Conservation (phyloP, 371 early-diverging fungal species). For the Basidiobolus meristosporus region DNA sequence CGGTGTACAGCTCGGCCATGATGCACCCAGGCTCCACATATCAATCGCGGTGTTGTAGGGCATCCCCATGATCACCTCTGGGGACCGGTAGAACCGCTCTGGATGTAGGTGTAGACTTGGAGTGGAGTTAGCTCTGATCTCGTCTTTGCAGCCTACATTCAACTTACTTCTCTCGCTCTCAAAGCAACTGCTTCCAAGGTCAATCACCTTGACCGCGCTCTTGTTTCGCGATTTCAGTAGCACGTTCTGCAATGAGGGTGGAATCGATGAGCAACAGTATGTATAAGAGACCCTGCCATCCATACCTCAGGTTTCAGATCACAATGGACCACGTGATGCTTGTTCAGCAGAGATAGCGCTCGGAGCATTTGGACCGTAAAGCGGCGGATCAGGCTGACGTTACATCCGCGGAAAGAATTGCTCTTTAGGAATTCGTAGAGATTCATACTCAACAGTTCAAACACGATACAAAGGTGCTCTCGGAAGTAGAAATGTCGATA, state of each 20-base stretch:
- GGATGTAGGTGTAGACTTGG: constrained; percentile 89
- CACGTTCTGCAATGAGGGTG: constrained; percentile 56
- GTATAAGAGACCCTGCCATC: too few species aligned
- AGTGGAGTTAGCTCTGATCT: too few species aligned
- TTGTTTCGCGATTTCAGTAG: constrained; percentile 47
- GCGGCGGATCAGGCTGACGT: constrained; percentile 54
- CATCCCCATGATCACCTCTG: constrained; percentile 84
- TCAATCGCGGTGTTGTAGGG: constrained; percentile 87
- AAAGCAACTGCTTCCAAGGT: constrained; percentile 90
- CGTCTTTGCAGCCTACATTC: too few species aligned
- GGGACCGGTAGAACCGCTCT: constrained; percentile 95
- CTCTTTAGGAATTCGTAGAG: constrained; percentile 94
- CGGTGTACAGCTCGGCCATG: constrained; percentile 84
- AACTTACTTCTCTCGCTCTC: constrained; percentile 38
- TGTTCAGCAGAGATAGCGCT: constrained; percentile 52
- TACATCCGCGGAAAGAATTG: constrained; percentile 81
- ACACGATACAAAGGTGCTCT: constrained; percentile 86
- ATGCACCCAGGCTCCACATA: constrained; percentile 99
- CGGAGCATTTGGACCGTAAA: constrained; percentile 77
- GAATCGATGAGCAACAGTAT: too few species aligned
- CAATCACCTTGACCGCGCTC: constrained; percentile 88
- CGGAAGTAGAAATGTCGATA: constrained; percentile 82
- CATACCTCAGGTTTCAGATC: constrained; percentile 91
- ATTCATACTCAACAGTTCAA: constrained; percentile 88
- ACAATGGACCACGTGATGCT: constrained; percentile 84